phyloP scores from a whole-genome alignment of 2,329 filamentous ascomycete species.

The Phialophora tarda region DNA sequence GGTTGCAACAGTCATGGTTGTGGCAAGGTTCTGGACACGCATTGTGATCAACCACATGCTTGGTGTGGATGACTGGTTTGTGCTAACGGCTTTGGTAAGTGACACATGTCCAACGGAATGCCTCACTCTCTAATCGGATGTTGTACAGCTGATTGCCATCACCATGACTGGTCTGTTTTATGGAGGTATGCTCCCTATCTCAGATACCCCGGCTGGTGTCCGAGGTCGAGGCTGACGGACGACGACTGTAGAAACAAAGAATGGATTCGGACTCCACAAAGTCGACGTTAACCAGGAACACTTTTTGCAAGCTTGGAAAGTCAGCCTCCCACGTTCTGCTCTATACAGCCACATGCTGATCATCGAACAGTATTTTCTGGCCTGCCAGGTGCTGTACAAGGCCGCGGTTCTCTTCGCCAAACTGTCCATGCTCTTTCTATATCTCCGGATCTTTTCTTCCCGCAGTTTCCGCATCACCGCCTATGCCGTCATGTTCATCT shows the following conservation, averaged over 20 bases:
- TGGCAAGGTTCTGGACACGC: slow-evolving; percentile 18
- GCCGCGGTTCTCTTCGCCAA: slow-evolving; percentile 19
- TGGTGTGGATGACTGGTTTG: slow-evolving; percentile 19
- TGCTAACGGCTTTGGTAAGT: slow-evolving; percentile 14
- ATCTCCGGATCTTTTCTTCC: slow-evolving; percentile 20
- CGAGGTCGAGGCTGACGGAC: not conserved
- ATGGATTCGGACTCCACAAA: slow-evolving; percentile 18
- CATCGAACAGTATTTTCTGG: slow-evolving; percentile 12
- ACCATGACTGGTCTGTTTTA: slow-evolving; percentile 18
- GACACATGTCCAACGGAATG: too few species aligned
- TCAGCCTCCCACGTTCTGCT: not conserved
- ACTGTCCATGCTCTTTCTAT: slow-evolving; percentile 19
- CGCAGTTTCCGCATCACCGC: slow-evolving; percentile 15
- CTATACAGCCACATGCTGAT: not conserved
- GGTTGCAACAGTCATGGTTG: slow-evolving; percentile 4
- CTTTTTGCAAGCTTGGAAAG: slow-evolving; percentile 21
- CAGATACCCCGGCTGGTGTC: not conserved
- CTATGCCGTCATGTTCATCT: slow-evolving; percentile 19
- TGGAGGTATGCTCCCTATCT: slow-evolving; percentile 10
- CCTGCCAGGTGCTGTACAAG: slow-evolving; percentile 21
- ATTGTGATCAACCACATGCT: slow-evolving; percentile 19
- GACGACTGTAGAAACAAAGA: slow-evolving; percentile 11
- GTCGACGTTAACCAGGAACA: slow-evolving; percentile 12
- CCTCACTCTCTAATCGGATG: not conserved
- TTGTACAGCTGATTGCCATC: slow-evolving; percentile 11